phyloP scores from a whole-genome alignment of 306 rosid species.

The Canavalia gladiata region DNA sequence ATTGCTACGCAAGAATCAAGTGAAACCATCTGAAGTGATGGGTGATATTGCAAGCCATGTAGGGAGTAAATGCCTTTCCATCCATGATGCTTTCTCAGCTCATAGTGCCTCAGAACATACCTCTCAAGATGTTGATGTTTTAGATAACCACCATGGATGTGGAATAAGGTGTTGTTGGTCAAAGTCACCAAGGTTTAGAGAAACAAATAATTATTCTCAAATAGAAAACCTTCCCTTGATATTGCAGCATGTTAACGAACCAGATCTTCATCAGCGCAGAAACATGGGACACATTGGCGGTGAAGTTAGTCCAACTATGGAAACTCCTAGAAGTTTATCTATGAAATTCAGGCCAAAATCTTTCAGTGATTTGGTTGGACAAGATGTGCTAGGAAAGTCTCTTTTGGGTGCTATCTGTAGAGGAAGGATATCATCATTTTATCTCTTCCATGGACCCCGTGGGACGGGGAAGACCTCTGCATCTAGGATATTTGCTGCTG shows the following conservation, averaged over 20 bases:
- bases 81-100: constrained; percentile 54
- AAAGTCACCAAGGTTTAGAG: constrained; percentile 72
- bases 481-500: constrained; percentile 87
- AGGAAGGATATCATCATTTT: constrained; percentile 79
- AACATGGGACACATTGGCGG: constrained; percentile 53
- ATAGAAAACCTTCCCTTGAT: constrained; percentile 71
- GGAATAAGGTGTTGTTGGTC: constrained; percentile 85
- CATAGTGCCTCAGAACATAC: constrained; percentile 40
- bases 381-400: constrained; percentile 80
- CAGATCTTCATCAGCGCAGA: constrained; percentile 41
- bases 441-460: constrained; percentile 85
- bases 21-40: constrained; percentile 45
- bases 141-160: constrained; percentile 61
- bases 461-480: constrained; percentile 96
- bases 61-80: constrained; percentile 62
- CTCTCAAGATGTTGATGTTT: constrained; percentile 60
- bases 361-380: constrained; percentile 86
- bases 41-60: constrained; percentile 53
- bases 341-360: constrained; percentile 81
- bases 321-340: constrained; percentile 74
- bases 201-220: constrained; percentile 53
- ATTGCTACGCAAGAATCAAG: constrained; percentile 43
- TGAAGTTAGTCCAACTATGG: constrained; percentile 57
- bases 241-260: constrained; percentile 57
- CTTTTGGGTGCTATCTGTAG: constrained; percentile 78